phyloP scores from a whole-genome alignment of 164 flowering plant species.

The Annona squamosa region DNA sequence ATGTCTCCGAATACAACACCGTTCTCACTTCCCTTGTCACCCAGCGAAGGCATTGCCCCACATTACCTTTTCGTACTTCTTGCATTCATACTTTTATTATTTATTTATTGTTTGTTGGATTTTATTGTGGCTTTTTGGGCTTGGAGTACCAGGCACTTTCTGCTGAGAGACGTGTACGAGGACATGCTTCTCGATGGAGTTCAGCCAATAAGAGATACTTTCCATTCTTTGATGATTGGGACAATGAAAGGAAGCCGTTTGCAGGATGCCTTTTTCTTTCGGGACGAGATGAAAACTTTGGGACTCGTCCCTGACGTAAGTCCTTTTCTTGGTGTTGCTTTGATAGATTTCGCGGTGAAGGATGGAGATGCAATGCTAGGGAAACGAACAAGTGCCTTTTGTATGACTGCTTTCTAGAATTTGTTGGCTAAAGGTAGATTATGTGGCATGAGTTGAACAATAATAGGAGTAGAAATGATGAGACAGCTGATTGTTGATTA shows the following conservation, averaged over 20 bases:
- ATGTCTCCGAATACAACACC: conserved; percentile 78
- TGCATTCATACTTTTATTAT: not conserved
- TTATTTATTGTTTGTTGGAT: not conserved
- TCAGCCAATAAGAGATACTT: conserved; percentile 65
- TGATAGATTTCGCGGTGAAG: not conserved
- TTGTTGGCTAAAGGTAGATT: too few relatives aligned
- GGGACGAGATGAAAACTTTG: conserved; percentile 76
- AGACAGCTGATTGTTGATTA: too few relatives aligned
- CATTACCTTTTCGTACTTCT: not conserved
- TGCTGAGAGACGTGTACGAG: conserved; percentile 83
- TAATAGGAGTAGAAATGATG: too few relatives aligned
- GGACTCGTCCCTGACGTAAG: conserved; percentile 91
- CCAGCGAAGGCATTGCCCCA: conserved; percentile 44
- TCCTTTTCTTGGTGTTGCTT: not conserved
- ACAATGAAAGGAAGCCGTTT: conserved; percentile 72
- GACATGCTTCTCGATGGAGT: conserved; percentile 91
- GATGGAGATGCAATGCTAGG: too few relatives aligned
- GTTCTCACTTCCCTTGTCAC: conserved; percentile 57
- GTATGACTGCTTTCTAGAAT: too few relatives aligned
- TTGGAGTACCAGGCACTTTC: conserved; percentile 34
- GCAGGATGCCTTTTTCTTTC: conserved; percentile 82
- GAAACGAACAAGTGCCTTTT: too few relatives aligned
- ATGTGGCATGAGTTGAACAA: too few relatives aligned
- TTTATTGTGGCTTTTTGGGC: not conserved
- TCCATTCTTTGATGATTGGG: conserved; percentile 64